Conservation (phyloP, 345 rosid species). For the Populus pruinosa region DNA sequence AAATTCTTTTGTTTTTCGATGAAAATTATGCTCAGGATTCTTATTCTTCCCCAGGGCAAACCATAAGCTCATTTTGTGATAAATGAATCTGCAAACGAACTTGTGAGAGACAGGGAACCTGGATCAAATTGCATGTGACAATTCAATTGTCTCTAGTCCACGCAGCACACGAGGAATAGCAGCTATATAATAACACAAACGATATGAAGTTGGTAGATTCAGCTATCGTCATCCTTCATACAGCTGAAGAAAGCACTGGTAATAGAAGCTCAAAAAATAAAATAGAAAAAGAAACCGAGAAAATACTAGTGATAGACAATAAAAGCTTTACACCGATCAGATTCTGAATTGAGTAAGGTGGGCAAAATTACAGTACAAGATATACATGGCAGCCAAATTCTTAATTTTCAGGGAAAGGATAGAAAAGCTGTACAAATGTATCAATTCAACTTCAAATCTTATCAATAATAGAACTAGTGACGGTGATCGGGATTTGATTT, state of each 20-base stretch:
- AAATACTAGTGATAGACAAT: not conserved
- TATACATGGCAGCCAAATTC: conserved; percentile 24
- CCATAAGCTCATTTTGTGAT: not conserved
- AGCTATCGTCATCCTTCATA: not conserved
- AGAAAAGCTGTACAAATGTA: conserved; percentile 29
- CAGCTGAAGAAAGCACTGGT: not conserved
- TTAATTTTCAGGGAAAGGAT: conserved; percentile 19
- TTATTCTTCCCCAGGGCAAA: not conserved
- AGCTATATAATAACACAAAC: not conserved
- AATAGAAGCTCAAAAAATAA: not conserved
- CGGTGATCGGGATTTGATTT: conserved; percentile 10
- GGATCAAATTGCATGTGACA: conserved; percentile 1
- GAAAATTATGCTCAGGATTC: not conserved
- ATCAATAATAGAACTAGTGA: not conserved
- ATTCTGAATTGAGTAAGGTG: conserved; percentile 1
- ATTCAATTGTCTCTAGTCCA: not conserved
- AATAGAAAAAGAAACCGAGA: not conserved
- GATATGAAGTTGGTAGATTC: not conserved
- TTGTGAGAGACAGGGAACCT: not conserved
- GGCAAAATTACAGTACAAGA: not conserved
- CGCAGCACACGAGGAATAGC: not conserved
- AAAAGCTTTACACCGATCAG: not conserved
- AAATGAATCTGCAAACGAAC: not conserved
- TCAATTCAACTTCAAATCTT: conserved; percentile 7
- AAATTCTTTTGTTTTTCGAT: not conserved